Evolutionary conservation across 345 rosid species (phyloP).

Genomic region (Anacardium occidentale): DNA sequence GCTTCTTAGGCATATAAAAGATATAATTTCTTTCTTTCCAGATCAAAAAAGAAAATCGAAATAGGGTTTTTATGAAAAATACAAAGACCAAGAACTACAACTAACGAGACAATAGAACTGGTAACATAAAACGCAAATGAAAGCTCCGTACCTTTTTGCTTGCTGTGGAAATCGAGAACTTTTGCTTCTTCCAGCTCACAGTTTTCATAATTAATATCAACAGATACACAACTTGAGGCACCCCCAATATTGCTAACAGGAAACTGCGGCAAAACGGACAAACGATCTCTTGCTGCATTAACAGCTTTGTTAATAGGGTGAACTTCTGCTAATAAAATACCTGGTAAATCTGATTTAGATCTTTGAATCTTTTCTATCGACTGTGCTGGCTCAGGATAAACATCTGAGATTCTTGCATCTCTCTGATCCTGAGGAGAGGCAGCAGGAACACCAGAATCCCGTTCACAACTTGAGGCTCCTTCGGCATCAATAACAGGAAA

Average conservation of each 20-base stretch:
- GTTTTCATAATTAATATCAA: constrained; percentile 30
- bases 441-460: constrained; percentile 30
- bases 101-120: neutral
- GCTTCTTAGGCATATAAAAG: neutral
- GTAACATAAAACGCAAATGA: constrained; percentile 2
- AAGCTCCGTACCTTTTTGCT: constrained; percentile 23
- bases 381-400: constrained; percentile 34
- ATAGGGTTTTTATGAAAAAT: neutral
- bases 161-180: constrained; percentile 21
- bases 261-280: no score
- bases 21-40: neutral
- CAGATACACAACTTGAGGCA: no score
- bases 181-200: constrained; percentile 27
- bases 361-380: constrained; percentile 63
- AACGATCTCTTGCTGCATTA: no score
- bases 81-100: neutral
- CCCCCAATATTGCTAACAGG: no score
- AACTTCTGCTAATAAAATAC: no score
- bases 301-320: no score
- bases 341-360: constrained; percentile 69
- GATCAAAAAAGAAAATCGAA: neutral
- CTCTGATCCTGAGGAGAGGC: constrained; percentile 42
- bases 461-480: constrained; percentile 35
- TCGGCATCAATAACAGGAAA: constrained; percentile 22
- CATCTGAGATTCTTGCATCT: constrained; percentile 30